Conservation (phyloP, 2,329 filamentous ascomycete species). For the Ceratocystis colombiana region DNA sequence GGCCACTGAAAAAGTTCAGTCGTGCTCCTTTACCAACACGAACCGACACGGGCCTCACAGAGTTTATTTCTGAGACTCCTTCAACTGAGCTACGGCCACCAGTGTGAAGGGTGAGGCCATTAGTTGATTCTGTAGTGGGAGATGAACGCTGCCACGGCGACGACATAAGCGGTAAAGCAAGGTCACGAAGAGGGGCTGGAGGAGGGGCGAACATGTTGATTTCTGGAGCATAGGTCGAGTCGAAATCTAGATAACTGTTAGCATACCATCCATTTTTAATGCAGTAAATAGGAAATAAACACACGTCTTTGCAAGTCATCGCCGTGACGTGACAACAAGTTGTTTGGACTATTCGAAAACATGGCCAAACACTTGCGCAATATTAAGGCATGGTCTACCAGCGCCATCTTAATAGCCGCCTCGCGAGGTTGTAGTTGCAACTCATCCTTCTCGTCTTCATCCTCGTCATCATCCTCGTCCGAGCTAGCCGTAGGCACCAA, state of each 20-base stretch:
- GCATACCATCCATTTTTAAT: slow-evolving; percentile 10
- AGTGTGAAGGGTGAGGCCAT: not conserved
- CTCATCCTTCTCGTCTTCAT: slow-evolving; percentile 35
- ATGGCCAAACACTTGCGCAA: slow-evolving; percentile 70
- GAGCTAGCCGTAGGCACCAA: slow-evolving; percentile 50
- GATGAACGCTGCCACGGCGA: slow-evolving; percentile 25
- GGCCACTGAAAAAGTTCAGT: slow-evolving; percentile 48
- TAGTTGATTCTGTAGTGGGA: slow-evolving; percentile 17
- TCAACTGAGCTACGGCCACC: slow-evolving; percentile 14
- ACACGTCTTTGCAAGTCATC: slow-evolving; percentile 56
- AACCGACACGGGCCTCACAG: slow-evolving; percentile 24
- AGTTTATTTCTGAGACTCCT: slow-evolving; percentile 17
- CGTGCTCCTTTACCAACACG: slow-evolving; percentile 39
- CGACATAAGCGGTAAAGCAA: slow-evolving; percentile 35
- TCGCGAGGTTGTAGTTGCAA: slow-evolving; percentile 52
- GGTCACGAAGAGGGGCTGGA: slow-evolving; percentile 40
- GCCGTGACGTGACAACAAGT: slow-evolving; percentile 45
- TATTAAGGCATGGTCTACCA: slow-evolving; percentile 81
- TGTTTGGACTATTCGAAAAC: slow-evolving; percentile 55
- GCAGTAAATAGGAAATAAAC: slow-evolving; percentile 32
- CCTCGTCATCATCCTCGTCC: slow-evolving; percentile 32
- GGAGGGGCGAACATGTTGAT: slow-evolving; percentile 51
- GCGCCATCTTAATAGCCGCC: slow-evolving; percentile 69
- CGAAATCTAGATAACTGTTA: slow-evolving; percentile 42
- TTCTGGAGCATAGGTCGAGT: slow-evolving; percentile 54